Conservation (phyloP, 2,329 filamentous ascomycete species). For the Plenodomus tracheiphilus region DNA sequence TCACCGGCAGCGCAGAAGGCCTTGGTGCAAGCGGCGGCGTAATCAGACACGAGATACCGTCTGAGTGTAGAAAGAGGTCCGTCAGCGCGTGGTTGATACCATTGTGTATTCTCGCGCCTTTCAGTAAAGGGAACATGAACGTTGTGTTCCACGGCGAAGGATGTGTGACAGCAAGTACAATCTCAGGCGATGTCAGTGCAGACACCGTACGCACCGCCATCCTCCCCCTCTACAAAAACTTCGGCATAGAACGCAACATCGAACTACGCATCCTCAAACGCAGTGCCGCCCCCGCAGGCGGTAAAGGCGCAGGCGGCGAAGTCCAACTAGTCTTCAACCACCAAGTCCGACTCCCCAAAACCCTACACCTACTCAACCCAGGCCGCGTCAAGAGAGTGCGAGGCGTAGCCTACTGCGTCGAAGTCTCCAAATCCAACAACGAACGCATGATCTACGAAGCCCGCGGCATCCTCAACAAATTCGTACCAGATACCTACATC, state of each 20-base stretch:
- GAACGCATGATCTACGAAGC: constrained; percentile 92
- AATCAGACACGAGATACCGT: constrained; percentile 78
- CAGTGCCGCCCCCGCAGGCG: constrained; percentile 69
- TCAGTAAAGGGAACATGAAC: constrained; percentile 88
- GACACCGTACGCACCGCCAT: constrained; percentile 94
- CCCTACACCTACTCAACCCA: constrained; percentile 81
- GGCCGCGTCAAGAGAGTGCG: constrained; percentile 86
- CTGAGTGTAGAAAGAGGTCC: constrained; percentile 75
- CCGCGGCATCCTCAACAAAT: constrained; percentile 77
- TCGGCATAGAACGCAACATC: constrained; percentile 84
- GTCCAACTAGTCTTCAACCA: constrained; percentile 94
- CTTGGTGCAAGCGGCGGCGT: constrained; percentile 74
- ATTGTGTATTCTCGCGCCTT: constrained; percentile 86
- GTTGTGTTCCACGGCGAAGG: constrained; percentile 87
- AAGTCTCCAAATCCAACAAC: constrained; percentile 91
- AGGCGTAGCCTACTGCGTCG: constrained; percentile 91
- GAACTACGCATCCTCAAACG: constrained; percentile 81
- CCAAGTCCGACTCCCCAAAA: constrained; percentile 92
- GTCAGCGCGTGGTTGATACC: constrained; percentile 91
- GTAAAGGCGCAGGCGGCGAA: constrained; percentile 81
- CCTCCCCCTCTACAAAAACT: constrained; percentile 84
- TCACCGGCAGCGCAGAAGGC: constrained; percentile 80
- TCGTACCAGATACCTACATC: constrained; percentile 88
- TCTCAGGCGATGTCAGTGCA: constrained; percentile 82
- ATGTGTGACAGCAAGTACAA: constrained; percentile 86